Conservation (phyloP, 306 rosid species). For the Calophaca sinica region DNA sequence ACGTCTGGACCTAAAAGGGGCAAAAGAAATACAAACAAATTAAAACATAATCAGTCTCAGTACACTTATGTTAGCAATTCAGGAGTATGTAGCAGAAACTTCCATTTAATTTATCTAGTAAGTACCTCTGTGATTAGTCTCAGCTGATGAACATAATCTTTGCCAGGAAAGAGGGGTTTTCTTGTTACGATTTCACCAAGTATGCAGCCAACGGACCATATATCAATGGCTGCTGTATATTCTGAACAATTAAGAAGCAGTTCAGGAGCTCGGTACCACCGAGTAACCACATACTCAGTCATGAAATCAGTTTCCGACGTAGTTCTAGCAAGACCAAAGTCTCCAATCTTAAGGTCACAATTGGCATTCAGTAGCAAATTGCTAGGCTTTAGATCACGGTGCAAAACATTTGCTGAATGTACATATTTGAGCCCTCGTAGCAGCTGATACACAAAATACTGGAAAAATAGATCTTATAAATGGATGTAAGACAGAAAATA, state of each 20-base stretch:
- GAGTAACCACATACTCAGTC: conserved; percentile 98
- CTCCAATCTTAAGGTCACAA: conserved; percentile 97
- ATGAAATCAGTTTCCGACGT: conserved; percentile 98
- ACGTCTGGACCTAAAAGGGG: not conserved
- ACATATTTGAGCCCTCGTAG: conserved; percentile 92
- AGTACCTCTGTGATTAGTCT: conserved; percentile 90
- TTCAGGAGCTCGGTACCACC: conserved; percentile 98
- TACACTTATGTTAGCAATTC: conserved; percentile 30
- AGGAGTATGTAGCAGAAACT: conserved; percentile 15
- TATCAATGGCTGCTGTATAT: conserved; percentile 95
- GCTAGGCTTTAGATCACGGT: conserved; percentile 98
- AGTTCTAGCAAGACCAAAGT: conserved; percentile 98
- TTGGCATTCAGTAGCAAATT: conserved; percentile 90
- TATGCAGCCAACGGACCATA: conserved; percentile 99
- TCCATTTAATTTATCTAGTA: not conserved
- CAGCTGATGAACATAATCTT: conserved; percentile 95
- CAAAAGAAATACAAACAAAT: conserved; percentile 5
- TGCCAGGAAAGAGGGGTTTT: conserved; percentile 90
- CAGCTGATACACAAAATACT: conserved; percentile 96
- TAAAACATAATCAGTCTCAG: not conserved
- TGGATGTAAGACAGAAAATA: conserved; percentile 40
- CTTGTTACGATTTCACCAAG: conserved; percentile 93
- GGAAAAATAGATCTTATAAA: conserved; percentile 50
- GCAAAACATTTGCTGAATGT: conserved; percentile 94
- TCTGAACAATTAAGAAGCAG: conserved; percentile 95